Percentiles rank a stretch among this genome's conserved stretches.
Evolutionary conservation across 441 rosid species (phyloP).

Genomic region (Populus hybrid): DNA sequence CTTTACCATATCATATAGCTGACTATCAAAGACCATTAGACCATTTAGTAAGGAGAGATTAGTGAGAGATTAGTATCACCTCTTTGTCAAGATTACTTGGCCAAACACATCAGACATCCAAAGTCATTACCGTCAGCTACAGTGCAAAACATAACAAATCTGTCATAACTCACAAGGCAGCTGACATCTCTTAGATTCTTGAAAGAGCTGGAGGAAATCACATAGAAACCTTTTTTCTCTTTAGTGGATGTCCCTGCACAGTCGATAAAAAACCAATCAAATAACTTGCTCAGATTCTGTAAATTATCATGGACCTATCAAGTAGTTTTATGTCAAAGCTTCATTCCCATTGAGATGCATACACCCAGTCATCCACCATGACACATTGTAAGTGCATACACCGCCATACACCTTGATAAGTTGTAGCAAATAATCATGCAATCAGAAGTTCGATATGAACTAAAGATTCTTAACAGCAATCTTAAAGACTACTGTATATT

Average conservation of each 20-base stretch:
- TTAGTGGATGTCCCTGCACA: slow-evolving; percentile 14
- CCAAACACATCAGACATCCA: neutral
- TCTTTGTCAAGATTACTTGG: slow-evolving; percentile 8
- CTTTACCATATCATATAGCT: neutral
- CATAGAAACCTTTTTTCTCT: neutral
- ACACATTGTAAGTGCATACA: neutral
- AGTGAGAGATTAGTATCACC: neutral
- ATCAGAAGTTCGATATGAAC: neutral
- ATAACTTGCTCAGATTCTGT: slow-evolving; percentile 6
- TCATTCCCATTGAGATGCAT: neutral
- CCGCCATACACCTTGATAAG: neutral
- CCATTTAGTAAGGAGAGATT: slow-evolving; percentile 1
- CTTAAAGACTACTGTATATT: too few species aligned
- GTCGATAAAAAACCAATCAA: slow-evolving; percentile 3
- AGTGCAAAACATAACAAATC: slow-evolving; percentile 5
- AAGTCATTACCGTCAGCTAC: neutral
- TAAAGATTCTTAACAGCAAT: neutral
- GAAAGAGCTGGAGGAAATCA: neutral
- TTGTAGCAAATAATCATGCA: neutral
- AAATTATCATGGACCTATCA: neutral
- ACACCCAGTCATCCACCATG: neutral
- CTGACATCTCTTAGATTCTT: slow-evolving; percentile 6
- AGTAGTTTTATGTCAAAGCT: neutral
- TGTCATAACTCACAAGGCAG: slow-evolving; percentile 5
- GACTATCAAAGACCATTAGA: slow-evolving; percentile 1